phyloP scores from a whole-genome alignment of 768 basidiomycete species.

The Saitozyma podzolica region DNA sequence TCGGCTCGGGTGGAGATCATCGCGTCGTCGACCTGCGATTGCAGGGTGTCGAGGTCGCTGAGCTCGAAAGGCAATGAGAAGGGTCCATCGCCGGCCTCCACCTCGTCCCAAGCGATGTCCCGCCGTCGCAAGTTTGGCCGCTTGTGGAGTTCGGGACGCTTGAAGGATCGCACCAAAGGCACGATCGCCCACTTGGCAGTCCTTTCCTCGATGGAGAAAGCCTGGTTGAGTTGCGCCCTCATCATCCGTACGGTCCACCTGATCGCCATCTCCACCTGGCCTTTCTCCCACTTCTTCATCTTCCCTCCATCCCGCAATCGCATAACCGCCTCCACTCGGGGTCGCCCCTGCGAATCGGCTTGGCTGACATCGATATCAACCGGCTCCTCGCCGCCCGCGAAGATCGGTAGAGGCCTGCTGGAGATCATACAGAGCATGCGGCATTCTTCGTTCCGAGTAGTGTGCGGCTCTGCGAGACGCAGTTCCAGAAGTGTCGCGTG shows the following conservation, averaged over 20 bases:
- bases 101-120: slow-evolving; percentile 38
- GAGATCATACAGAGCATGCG: too few relatives aligned
- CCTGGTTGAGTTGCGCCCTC: slow-evolving; percentile 20
- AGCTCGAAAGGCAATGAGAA: slow-evolving; percentile 15
- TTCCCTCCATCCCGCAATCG: slow-evolving; percentile 4
- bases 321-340: too few relatives aligned
- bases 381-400: too few relatives aligned
- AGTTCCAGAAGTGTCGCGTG: too few relatives aligned
- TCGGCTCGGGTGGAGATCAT: slow-evolving; percentile 18
- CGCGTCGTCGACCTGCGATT: slow-evolving; percentile 10
- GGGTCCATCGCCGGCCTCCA: slow-evolving; percentile 15
- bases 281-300: slow-evolving; percentile 24
- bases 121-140: not conserved
- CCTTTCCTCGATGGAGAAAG: slow-evolving; percentile 8
- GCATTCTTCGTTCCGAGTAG: too few relatives aligned
- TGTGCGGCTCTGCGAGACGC: too few relatives aligned
- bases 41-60: slow-evolving; percentile 1
- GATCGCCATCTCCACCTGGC: slow-evolving; percentile 13
- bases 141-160: not conserved
- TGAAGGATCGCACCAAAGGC: slow-evolving; percentile 18
- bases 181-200: slow-evolving; percentile 26
- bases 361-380: too few relatives aligned
- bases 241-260: slow-evolving; percentile 27
- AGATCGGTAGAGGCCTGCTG: too few relatives aligned
- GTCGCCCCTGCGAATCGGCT: too few relatives aligned